phyloP scores from a whole-genome alignment of 1,284 basidiomycete species.

The Cutaneotrichosporon dermatis region DNA sequence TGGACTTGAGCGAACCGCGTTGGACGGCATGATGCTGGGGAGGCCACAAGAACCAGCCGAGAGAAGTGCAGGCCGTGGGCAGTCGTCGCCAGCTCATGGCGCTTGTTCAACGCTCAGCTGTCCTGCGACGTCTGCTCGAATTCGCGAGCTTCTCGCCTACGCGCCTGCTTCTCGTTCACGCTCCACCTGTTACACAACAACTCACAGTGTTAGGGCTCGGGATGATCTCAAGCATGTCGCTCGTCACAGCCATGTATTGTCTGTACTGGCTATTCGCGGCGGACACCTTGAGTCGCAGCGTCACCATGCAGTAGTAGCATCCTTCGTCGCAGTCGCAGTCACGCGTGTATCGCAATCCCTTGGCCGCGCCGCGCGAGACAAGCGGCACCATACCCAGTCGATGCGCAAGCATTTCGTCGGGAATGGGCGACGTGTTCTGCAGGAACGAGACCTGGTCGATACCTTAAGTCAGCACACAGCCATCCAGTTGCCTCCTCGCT shows the following conservation, averaged over 20 bases:
- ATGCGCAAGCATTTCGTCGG: slow-evolving; percentile 97
- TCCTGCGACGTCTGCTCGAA: too few relatives aligned
- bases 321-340: slow-evolving; percentile 51
- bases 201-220: slow-evolving; percentile 31
- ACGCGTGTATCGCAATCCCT: slow-evolving; percentile 65
- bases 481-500: too few relatives aligned
- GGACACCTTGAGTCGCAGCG: slow-evolving; percentile 42
- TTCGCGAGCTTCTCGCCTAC: too few relatives aligned
- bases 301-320: slow-evolving; percentile 49
- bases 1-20: too few relatives aligned
- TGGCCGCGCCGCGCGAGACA: slow-evolving; percentile 74
- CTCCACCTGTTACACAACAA: neutral
- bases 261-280: slow-evolving; percentile 26
- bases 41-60: neutral
- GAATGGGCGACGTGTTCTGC: slow-evolving; percentile 86
- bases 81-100: too few relatives aligned
- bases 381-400: slow-evolving; percentile 92
- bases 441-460: slow-evolving; percentile 96
- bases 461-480: slow-evolving; percentile 57
- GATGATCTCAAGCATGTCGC: slow-evolving; percentile 45
- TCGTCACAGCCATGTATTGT: slow-evolving; percentile 42
- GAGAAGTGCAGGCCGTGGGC: too few relatives aligned
- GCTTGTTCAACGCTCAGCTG: too few relatives aligned
- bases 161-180: slow-evolving; percentile 22
- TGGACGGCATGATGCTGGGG: neutral